These are phyloP conservation scores for Globisporangium splendens DNA, from an alignment of 352 stramenopile genomes.

Conservation along the genomic window DNA sequence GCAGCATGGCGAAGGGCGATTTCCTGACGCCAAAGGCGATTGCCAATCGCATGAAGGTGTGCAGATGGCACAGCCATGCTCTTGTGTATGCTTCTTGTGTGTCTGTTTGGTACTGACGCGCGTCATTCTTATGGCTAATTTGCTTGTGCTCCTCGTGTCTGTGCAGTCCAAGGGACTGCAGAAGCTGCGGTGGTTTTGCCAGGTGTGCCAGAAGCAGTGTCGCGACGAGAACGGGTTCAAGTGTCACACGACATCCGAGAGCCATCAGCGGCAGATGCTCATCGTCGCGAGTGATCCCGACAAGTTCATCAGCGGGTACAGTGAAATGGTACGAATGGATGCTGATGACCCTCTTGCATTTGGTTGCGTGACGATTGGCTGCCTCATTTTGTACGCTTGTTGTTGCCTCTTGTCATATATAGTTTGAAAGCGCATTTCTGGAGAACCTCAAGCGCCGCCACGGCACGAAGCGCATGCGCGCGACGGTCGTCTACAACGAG, in stretches of 20 bases:
- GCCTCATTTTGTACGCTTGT: background rate
- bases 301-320: constrained; percentile 93
- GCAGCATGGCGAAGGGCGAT: constrained; percentile 75
- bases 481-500: constrained; percentile 98
- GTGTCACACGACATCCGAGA: constrained; percentile 97
- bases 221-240: constrained; percentile 99
- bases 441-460: constrained; percentile 93
- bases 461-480: constrained; percentile 95
- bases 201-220: constrained; percentile 99
- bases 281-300: constrained; percentile 95
- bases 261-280: constrained; percentile 98
- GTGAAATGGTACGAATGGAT: constrained; percentile 47
- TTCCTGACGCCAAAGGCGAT: constrained; percentile 87
- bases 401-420: background rate
- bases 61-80: background rate
- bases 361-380: background rate
- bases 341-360: background rate
- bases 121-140: too few species aligned
- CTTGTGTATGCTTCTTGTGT: background rate
- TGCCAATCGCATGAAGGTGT: constrained; percentile 84
- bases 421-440: constrained; percentile 96
- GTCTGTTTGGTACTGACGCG: too few species aligned
- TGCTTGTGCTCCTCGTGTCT: too few species aligned
- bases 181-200: constrained; percentile 98
- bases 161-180: constrained; percentile 94